phyloP scores from a whole-genome alignment of 257 asterid species.

The Eustoma russellianum region DNA sequence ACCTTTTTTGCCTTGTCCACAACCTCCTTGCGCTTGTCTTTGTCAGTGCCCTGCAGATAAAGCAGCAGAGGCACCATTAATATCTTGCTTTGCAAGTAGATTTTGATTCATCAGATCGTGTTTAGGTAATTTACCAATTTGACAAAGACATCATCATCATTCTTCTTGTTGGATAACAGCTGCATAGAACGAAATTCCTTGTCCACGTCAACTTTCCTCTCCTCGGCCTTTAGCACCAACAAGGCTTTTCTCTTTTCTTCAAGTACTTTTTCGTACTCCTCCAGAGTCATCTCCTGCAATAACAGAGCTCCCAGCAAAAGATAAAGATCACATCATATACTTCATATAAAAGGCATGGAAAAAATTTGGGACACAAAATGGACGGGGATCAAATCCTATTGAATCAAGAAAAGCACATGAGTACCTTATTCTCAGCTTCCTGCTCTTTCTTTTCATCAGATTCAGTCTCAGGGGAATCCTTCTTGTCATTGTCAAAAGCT shows the following conservation, averaged over 20 bases:
- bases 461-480: slow-evolving; percentile 32
- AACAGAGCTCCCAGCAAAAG: too few species aligned
- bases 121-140: slow-evolving; percentile 32
- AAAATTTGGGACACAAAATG: too few species aligned
- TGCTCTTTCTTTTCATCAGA: slow-evolving; percentile 21
- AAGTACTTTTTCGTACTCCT: slow-evolving; percentile 52
- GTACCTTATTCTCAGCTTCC: slow-evolving; percentile 59
- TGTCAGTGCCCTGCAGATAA: slow-evolving; percentile 39
- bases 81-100: neutral
- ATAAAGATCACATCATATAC: too few species aligned
- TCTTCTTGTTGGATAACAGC: slow-evolving; percentile 52
- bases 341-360: too few species aligned
- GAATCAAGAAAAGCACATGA: too few species aligned
- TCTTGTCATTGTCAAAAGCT: slow-evolving; percentile 30
- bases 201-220: slow-evolving; percentile 53
- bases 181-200: slow-evolving; percentile 57
- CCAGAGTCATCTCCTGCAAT: slow-evolving; percentile 57
- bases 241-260: slow-evolving; percentile 60
- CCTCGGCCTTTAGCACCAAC: slow-evolving; percentile 40
- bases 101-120: too few species aligned
- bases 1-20: slow-evolving; percentile 56
- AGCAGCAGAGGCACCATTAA: neutral
- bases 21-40: slow-evolving; percentile 48
- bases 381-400: too few species aligned
- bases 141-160: slow-evolving; percentile 44